Evolutionary conservation across 2,329 filamentous ascomycete species (phyloP), one percentile per base, ranked within the genome.

Genomic region (Phaeomoniella chlamydospora): DNA sequence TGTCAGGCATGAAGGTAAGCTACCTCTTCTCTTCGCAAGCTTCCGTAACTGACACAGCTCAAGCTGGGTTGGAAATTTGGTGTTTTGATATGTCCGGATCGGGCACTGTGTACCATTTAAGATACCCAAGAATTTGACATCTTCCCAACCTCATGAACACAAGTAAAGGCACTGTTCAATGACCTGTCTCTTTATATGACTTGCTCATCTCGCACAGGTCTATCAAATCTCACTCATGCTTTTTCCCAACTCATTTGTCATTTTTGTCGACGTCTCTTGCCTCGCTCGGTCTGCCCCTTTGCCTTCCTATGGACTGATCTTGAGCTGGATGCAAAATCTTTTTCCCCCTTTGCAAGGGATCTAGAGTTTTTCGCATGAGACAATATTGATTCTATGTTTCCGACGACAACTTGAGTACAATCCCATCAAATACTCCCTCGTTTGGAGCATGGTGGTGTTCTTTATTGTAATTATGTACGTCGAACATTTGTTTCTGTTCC

Each of bases 201-300:
- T n/a, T n/a, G n/a, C n/a, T n/a, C n/a, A n/a, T n/a, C n/a, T n/a
- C n/a, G n/a, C n/a, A n/a, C n/a, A n/a, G n/a, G n/a, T n/a, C n/a
- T n/a, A n/a, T n/a, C n/a, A n/a, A n/a, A n/a, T n/a, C n/a, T n/a
- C n/a, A n/a, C n/a, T n/a, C n/a, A n/a, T n/a, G n/a, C n/a, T n/a
- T n/a, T n/a, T n/a, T n/a, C n/a, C n/a, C n/a, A n/a, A n/a, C n/a
- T n/a, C n/a, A n/a, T n/a, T n/a, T n/a, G n/a, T n/a, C n/a, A n/a
- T n/a, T n/a, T n/a, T n/a, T n/a, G n/a, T n/a, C n/a, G n/a, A n/a
- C 32, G 62, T 67, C 63, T 65, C 61, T 61, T 62, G 52, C 64
- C 64, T 66, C 59, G 64, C 64, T 67, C 64, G 62, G 51, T 64
- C 58, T 54, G 47, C 48, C 37, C 32, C 41, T 37, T 39, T 37